phyloP scores from a whole-genome alignment of 2,329 filamentous ascomycete species.

The Corniculantispora saksenae region DNA sequence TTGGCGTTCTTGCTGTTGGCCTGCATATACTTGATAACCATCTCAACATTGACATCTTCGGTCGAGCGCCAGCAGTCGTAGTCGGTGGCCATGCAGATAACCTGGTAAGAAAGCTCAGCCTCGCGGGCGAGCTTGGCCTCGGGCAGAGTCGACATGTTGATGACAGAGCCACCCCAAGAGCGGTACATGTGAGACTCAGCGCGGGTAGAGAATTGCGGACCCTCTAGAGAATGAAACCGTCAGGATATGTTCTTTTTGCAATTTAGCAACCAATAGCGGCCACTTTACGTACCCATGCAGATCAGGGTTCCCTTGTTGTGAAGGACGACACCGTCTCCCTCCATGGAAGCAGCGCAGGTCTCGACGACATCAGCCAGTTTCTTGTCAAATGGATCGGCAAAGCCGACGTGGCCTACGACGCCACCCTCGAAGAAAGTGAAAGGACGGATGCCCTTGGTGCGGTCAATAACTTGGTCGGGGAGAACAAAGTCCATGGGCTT shows the following conservation, averaged over 20 bases:
- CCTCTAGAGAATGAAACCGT: slow-evolving; percentile 58
- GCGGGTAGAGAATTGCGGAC: slow-evolving; percentile 95
- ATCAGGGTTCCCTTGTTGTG: slow-evolving; percentile 84
- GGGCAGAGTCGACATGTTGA: slow-evolving; percentile 97
- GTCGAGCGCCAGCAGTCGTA: slow-evolving; percentile 96
- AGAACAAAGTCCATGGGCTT: slow-evolving; percentile 96
- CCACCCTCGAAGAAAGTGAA: slow-evolving; percentile 96
- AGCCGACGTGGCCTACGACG: slow-evolving; percentile 90
- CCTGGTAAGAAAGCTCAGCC: slow-evolving; percentile 94
- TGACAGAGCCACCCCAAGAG: slow-evolving; percentile 87
- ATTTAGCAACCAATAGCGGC: background rate
- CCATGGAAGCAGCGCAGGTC: slow-evolving; percentile 71
- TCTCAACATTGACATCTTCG: slow-evolving; percentile 87
- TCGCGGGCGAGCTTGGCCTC: slow-evolving; percentile 96
- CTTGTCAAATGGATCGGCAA: slow-evolving; percentile 92
- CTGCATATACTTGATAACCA: slow-evolving; percentile 97
- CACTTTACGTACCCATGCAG: slow-evolving; percentile 74
- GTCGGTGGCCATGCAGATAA: slow-evolving; percentile 99
- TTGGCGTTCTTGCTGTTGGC: slow-evolving; percentile 88
- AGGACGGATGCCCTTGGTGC: slow-evolving; percentile 89
- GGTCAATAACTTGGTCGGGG: slow-evolving; percentile 95
- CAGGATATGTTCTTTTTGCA: background rate
- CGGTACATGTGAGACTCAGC: slow-evolving; percentile 96
- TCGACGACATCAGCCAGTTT: slow-evolving; percentile 75
- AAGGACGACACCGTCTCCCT: slow-evolving; percentile 80